Evolutionary conservation across 2,329 filamentous ascomycete species (phyloP), one percentile per base, ranked within the genome.

Genomic region (Fusarium devonianum): DNA sequence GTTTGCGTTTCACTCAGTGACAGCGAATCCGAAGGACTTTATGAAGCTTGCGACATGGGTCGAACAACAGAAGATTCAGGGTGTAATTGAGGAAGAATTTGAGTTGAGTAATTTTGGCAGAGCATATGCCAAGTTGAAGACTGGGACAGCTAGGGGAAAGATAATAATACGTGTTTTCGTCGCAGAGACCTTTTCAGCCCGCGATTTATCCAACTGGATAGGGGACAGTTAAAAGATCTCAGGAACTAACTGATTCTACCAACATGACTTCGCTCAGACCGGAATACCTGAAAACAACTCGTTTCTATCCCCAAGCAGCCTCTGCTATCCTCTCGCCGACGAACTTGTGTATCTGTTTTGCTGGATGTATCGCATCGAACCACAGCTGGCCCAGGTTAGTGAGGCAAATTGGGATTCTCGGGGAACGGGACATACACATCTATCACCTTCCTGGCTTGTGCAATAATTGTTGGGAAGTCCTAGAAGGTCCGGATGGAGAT

Each of bases 1-100:
- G 10, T 62, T 62, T 8, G 26, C 33, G 1, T 60, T 58, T 3
- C 56, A 60, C 3, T 58, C 58, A 0, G 59, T 62, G 1, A 41
- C 32, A 3, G 53, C 40, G 0, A 58, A 62, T 3, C 25, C 19
- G 0, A 28, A 60, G 7, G 23, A 62, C 13, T 62, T 62, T 8
- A n/a, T 13, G 0, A 46, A 49, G 3, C 7, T 62, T 18, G 44
- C 34, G 1, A 13, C 19, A 4, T 58, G 44, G 49, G 53, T 60
- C 0, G 21, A 35, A 1, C 38, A 56, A 7, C 43, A 30, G 1
- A 58, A 58, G 5, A 23, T 58, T 0, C 50, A 34, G 29, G 28
- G 30, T 6, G 5, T 40, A 0, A 26, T 62, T 6, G 58, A 58
- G 4, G 44, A 56, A 2, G 46, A 62, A 7, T 60, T 52, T 12